Conservation (phyloP, 1,139 yeast genomes). For the Scheffersomyces cryptocercus region DNA sequence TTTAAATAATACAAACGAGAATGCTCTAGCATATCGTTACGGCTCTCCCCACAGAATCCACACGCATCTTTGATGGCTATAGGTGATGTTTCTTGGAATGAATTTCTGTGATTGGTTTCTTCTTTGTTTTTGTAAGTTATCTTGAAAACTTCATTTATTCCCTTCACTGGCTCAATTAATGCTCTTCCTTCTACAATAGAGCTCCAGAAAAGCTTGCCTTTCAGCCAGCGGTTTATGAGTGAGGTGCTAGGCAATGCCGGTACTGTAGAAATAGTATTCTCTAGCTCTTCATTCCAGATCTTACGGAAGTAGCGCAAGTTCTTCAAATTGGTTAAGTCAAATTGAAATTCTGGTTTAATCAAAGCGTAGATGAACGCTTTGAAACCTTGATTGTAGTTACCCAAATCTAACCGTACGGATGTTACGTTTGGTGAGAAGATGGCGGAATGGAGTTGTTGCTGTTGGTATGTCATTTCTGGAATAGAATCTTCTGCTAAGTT, state of each 20-base stretch:
- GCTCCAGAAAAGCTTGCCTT: slow-evolving; percentile 56
- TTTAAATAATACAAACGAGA: slow-evolving; percentile 75
- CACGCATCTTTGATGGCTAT: slow-evolving; percentile 77
- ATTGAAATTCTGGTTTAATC: slow-evolving; percentile 35
- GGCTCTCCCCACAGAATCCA: slow-evolving; percentile 76
- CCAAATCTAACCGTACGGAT: slow-evolving; percentile 61
- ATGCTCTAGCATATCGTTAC: slow-evolving; percentile 70
- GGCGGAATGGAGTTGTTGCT: slow-evolving; percentile 22
- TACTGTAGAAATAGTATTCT: slow-evolving; percentile 51
- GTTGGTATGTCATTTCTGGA: slow-evolving; percentile 9
- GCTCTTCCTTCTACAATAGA: slow-evolving; percentile 79
- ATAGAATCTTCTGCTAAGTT: slow-evolving; percentile 4
- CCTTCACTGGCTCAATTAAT: slow-evolving; percentile 83
- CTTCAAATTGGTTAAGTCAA: slow-evolving; percentile 45
- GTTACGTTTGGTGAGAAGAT: slow-evolving; percentile 57
- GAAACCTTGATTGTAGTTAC: slow-evolving; percentile 42
- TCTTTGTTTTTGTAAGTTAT: slow-evolving; percentile 8
- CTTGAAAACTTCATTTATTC: slow-evolving; percentile 71
- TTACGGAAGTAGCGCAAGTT: slow-evolving; percentile 65
- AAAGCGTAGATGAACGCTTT: slow-evolving; percentile 38
- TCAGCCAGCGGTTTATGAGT: slow-evolving; percentile 46
- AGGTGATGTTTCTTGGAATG: slow-evolving; percentile 41
- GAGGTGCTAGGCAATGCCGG: slow-evolving; percentile 30
- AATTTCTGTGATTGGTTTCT: slow-evolving; percentile 21
- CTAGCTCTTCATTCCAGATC: slow-evolving; percentile 76